These are phyloP conservation scores for Phytophthora foliorum DNA, from an alignment of 352 stramenopile genomes.

Conservation along the genomic window DNA sequence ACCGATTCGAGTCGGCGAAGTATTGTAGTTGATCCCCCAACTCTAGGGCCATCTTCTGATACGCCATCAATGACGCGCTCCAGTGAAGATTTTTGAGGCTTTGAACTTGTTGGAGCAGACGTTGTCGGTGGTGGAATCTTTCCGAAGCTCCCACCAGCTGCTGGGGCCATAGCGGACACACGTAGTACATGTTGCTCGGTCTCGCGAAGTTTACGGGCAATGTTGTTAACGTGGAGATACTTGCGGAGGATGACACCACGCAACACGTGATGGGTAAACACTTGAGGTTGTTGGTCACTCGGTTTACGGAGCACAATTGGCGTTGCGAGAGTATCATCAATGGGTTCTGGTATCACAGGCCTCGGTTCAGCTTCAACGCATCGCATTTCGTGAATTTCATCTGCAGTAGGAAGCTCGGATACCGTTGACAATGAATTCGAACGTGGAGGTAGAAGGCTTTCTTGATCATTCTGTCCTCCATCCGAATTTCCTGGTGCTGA, in stretches of 20 bases:
- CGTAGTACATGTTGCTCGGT: slow-evolving; percentile 62
- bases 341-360: slow-evolving; percentile 4
- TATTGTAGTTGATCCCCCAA: slow-evolving; percentile 28
- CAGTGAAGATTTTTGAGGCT: slow-evolving; percentile 20
- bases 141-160: slow-evolving; percentile 10
- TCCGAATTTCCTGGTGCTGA: background rate
- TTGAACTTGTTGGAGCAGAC: slow-evolving; percentile 4
- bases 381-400: slow-evolving; percentile 8
- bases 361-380: slow-evolving; percentile 2
- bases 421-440: background rate
- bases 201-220: slow-evolving; percentile 72
- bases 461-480: slow-evolving; percentile 3
- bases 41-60: slow-evolving; percentile 1
- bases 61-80: slow-evolving; percentile 24
- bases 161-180: slow-evolving; percentile 31
- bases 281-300: slow-evolving; percentile 35
- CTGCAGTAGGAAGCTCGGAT: background rate
- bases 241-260: slow-evolving; percentile 71
- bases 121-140: slow-evolving; percentile 2
- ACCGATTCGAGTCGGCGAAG: slow-evolving; percentile 61
- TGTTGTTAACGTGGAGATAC: slow-evolving; percentile 72
- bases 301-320: slow-evolving; percentile 54
- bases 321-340: slow-evolving; percentile 35
- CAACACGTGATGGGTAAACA: slow-evolving; percentile 68
- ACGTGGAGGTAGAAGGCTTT: background rate